Percentiles rank a stretch among this genome's conserved stretches.
Evolutionary conservation across 331 rosid species (phyloP).

Genomic region (Stylosanthes scabra): DNA sequence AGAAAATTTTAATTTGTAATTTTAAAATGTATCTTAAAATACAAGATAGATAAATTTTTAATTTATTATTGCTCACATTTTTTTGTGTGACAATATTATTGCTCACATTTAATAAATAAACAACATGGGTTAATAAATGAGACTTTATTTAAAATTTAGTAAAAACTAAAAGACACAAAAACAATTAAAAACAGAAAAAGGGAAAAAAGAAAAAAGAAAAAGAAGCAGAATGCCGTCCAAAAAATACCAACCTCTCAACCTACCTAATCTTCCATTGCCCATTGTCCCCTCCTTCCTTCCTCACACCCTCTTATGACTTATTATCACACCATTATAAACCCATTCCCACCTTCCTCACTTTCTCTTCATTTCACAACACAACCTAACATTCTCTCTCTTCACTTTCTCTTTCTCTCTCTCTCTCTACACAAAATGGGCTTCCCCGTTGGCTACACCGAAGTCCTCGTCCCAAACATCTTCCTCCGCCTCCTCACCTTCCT

Average conservation of each 20-base stretch:
- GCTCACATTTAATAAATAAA: too few species aligned
- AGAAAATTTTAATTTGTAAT: too few species aligned
- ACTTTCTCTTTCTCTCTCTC: neutral
- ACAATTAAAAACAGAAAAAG: neutral
- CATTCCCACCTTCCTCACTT: neutral
- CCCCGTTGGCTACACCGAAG: conserved; percentile 75
- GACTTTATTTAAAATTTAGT: too few species aligned
- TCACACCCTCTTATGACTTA: neutral
- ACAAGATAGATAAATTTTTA: too few species aligned
- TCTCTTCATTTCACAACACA: neutral
- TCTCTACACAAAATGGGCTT: conserved; percentile 59
- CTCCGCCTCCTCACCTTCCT: conserved; percentile 58
- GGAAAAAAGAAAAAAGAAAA: neutral
- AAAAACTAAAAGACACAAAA: too few species aligned
- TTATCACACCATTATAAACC: neutral
- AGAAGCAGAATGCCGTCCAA: neutral
- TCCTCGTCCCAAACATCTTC: conserved; percentile 59
- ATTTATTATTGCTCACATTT: too few species aligned
- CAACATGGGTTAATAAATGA: too few species aligned
- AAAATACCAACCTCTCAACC: conserved; percentile 1
- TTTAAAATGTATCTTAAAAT: too few species aligned
- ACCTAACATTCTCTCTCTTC: neutral
- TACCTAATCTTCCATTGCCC: neutral
- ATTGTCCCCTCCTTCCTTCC: neutral
- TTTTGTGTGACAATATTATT: too few species aligned